Evolutionary conservation across 2,329 filamentous ascomycete species (phyloP).

Genomic region (Ascomycota sp.): DNA sequence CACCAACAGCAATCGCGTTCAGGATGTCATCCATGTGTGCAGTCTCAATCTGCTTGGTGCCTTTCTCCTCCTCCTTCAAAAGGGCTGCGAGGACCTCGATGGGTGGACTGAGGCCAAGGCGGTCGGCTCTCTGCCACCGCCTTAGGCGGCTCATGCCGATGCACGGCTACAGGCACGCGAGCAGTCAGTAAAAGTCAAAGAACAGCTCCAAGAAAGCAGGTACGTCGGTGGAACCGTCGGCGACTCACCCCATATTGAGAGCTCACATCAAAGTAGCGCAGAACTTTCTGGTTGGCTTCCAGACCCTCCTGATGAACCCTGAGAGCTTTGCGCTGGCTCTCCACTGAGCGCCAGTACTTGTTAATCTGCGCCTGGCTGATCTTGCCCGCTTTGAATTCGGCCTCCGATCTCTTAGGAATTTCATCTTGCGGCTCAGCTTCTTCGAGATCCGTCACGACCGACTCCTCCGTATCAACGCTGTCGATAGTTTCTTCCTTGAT

Average conservation of each 20-base stretch:
- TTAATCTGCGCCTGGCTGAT: slow-evolving; percentile 47
- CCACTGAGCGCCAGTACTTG: slow-evolving; percentile 55
- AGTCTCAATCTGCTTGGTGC: slow-evolving; percentile 30
- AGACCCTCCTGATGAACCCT: slow-evolving; percentile 60
- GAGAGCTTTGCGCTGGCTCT: slow-evolving; percentile 42
- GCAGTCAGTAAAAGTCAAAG: background rate
- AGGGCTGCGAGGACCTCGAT: slow-evolving; percentile 77
- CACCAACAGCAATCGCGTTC: slow-evolving; percentile 23
- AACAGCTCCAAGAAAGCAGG: background rate
- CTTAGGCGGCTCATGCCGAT: slow-evolving; percentile 62
- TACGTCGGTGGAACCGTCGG: background rate
- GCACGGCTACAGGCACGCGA: slow-evolving; percentile 41
- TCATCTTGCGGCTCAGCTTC: too few relatives aligned
- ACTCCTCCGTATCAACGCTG: slow-evolving; percentile 6
- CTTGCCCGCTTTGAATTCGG: slow-evolving; percentile 36
- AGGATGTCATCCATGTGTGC: slow-evolving; percentile 54
- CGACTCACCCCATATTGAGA: slow-evolving; percentile 69
- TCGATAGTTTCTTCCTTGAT: too few relatives aligned
- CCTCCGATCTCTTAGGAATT: slow-evolving; percentile 14
- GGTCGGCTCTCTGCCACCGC: slow-evolving; percentile 72
- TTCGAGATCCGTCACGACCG: too few relatives aligned
- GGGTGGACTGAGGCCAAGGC: slow-evolving; percentile 64
- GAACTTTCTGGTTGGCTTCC: slow-evolving; percentile 55
- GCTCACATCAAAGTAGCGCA: slow-evolving; percentile 81
- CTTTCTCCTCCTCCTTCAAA: slow-evolving; percentile 42